phyloP scores from a whole-genome alignment of 768 basidiomycete species.

The Cantharellus anzutake region DNA sequence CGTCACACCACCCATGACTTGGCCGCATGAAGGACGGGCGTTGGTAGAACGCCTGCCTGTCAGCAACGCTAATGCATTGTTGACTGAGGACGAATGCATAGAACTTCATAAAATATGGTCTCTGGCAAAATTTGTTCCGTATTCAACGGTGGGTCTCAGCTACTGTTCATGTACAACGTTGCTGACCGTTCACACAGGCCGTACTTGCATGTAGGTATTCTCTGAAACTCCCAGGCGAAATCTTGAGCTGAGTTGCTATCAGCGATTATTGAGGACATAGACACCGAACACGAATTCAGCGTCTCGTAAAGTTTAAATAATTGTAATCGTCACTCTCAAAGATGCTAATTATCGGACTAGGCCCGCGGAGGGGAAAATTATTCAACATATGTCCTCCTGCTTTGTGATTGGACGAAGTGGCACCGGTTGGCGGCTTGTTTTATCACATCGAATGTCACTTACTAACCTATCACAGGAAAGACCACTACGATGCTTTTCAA shows the following conservation, averaged over 20 bases:
- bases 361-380: constrained; percentile 34
- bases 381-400: constrained; percentile 39
- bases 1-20: not conserved
- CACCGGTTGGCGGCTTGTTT: constrained; percentile 29
- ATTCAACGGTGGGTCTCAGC: constrained; percentile 12
- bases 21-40: not conserved
- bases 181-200: constrained; percentile 8
- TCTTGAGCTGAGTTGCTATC: not conserved
- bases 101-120: constrained; percentile 4
- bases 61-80: not conserved
- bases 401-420: constrained; percentile 55
- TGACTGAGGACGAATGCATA: not conserved
- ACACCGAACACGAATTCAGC: constrained; percentile 19
- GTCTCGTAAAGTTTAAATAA: constrained; percentile 15
- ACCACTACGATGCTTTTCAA: constrained; percentile 9
- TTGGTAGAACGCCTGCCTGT: not conserved
- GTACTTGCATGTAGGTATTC: constrained; percentile 19
- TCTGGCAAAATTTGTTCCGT: constrained; percentile 29
- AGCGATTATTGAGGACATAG: constrained; percentile 35
- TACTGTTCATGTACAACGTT: constrained; percentile 14
- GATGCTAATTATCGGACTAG: not conserved
- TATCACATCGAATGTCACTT: too few relatives aligned
- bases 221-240: not conserved
- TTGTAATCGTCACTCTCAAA: not conserved
- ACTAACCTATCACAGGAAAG: constrained; percentile 1